A percentile compares a stretch with the other conserved stretches of the same genome.
Evolutionary conservation across 176 grass and related monocot genomes (phyloP).

Genomic region (Thinopyrum elongatum): DNA sequence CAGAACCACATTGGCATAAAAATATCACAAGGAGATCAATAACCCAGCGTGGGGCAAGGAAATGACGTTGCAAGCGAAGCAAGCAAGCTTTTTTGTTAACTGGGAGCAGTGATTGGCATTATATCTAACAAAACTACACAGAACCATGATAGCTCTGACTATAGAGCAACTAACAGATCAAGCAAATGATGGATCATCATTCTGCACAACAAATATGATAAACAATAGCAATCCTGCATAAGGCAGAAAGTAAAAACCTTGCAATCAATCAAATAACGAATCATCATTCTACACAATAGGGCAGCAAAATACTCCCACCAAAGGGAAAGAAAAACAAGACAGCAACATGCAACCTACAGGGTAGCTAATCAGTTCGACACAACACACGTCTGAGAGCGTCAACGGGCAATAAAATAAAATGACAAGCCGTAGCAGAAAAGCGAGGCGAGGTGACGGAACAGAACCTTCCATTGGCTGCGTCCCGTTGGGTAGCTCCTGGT

Average conservation of each 20-base stretch:
- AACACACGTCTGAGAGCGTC: not conserved
- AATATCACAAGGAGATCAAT: not conserved
- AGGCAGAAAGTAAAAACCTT: not conserved
- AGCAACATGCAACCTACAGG: not conserved
- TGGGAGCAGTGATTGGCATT: not conserved
- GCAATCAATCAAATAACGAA: not conserved
- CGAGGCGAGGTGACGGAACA: not conserved
- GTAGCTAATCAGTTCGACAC: conserved; percentile 4
- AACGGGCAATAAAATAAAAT: not conserved
- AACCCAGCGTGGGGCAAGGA: not conserved
- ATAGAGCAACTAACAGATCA: not conserved
- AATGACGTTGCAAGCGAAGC: not conserved
- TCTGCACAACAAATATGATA: not conserved
- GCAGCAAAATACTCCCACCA: not conserved
- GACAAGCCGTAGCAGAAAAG: not conserved
- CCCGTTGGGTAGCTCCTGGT: conserved; percentile 71
- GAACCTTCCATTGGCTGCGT: conserved; percentile 92
- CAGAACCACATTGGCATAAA: conserved; percentile 13
- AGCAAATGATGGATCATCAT: not conserved
- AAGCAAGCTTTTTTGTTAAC: not conserved
- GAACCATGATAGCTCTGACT: not conserved
- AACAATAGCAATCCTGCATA: not conserved
- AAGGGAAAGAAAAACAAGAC: not conserved
- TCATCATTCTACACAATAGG: not conserved
- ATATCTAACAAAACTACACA: not conserved